Conservation (phyloP, 176 grass and related monocot species). For the Oryza glumipatula region DNA sequence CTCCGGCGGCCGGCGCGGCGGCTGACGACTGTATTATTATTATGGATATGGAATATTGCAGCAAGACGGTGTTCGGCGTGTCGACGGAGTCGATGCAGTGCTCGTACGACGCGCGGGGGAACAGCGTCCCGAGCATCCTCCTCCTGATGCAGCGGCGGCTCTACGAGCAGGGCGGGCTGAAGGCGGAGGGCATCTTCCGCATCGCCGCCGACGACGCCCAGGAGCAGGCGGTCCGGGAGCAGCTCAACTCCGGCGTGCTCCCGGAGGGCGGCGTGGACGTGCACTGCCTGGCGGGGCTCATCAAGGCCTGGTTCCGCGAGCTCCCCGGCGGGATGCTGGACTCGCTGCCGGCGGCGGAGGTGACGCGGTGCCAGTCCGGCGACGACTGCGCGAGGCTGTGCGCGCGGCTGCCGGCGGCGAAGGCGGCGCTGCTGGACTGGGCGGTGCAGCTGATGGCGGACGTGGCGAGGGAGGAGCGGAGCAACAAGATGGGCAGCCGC, state of each 20-base stretch:
- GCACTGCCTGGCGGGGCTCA: conserved; percentile 80
- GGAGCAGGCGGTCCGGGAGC: conserved; percentile 61
- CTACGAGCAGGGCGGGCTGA: conserved; percentile 58
- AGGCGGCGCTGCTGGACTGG: conserved; percentile 85
- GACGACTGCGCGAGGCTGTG: conserved; percentile 55
- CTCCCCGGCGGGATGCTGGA: conserved; percentile 74
- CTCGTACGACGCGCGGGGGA: conserved; percentile 58
- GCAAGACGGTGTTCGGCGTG: conserved; percentile 77
- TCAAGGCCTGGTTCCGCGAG: conserved; percentile 98
- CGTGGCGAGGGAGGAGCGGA: conserved; percentile 64
- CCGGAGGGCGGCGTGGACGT: conserved; percentile 57
- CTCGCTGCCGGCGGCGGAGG: conserved; percentile 66
- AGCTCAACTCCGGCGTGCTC: conserved; percentile 68
- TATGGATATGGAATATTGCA: background rate
- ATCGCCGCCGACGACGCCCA: conserved; percentile 67
- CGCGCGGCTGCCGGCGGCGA: conserved; percentile 42
- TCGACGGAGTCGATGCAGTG: conserved; percentile 92
- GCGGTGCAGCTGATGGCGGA: conserved; percentile 89
- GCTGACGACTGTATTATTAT: no score
- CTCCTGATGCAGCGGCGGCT: conserved; percentile 69
- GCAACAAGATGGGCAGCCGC: conserved; percentile 84
- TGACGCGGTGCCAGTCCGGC: conserved; percentile 64
- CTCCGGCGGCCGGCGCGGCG: background rate
- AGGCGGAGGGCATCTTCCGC: conserved; percentile 83
- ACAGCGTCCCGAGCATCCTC: conserved; percentile 71